Evolutionary conservation across 345 rosid genomes (phyloP), one percentile per base, ranked within the genome.

Genomic region (Populus alba): DNA sequence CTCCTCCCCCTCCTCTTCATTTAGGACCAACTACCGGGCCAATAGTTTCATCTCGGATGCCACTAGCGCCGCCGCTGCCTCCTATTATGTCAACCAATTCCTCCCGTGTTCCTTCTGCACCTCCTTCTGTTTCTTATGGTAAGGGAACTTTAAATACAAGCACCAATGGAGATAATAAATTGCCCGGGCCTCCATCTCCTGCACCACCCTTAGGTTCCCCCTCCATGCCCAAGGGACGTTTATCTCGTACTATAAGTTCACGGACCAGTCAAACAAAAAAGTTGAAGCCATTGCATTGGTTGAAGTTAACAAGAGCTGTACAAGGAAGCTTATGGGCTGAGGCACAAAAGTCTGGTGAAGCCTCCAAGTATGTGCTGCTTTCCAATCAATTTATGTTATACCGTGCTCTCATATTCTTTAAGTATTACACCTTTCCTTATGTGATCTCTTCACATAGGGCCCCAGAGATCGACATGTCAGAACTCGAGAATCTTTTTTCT

Each of bases 301-400:
- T 95, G 88, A 95, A 95, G 88, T 77, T 95, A 73, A 83, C 94
- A 69, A 95, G 93, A 91, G 98, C 98, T 41, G 93, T 92, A 27
- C 91, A 88, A 76, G 99, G 99, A 83, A 95, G 99, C 83, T 87
- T 95, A 74, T 95, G 99, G 99, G 99, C 98, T 45, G 99, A 95
- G 85, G 82, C 99, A 70, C 97, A 91, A 83, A 95, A 92, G 85
- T 81, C 89, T 75, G 92, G 94, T 77, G 97, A 95, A 84, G 90
- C 91, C 75, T 84, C 98, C 37, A 92, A 89, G 99, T 95, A 88
- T 22, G 89, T 83, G 73, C 80, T 74, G 70, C 77, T 79, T 71
- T 43, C 57, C 11, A 66, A 82, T 59, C 31, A 16, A 53, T 79
- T 15, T 77, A 11, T 74, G 35, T 33, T 70, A 79, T 81, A 39